phyloP scores from a whole-genome alignment of 192 early-diverging fungal genomes.

The Thamnidium elegans region DNA sequence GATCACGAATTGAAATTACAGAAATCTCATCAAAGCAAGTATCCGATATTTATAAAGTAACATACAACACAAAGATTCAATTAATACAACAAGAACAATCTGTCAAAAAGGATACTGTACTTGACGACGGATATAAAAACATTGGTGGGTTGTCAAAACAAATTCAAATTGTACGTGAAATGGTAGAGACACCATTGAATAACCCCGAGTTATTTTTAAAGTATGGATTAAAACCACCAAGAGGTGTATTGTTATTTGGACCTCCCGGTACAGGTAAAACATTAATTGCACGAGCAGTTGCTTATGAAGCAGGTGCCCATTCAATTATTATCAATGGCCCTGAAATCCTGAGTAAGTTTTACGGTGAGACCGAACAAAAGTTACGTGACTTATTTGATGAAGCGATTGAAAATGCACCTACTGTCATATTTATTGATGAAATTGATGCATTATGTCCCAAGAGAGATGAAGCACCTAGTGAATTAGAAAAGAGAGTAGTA shows the following conservation, averaged over 20 bases:
- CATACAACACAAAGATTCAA: slow-evolving; percentile 16
- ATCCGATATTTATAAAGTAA: slow-evolving; percentile 6
- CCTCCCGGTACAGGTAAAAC: slow-evolving; percentile 98
- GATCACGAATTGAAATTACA: slow-evolving; percentile 40
- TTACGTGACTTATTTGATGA: slow-evolving; percentile 74
- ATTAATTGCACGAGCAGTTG: slow-evolving; percentile 86
- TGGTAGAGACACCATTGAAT: slow-evolving; percentile 77
- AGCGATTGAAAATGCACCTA: slow-evolving; percentile 67
- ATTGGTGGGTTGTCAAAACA: slow-evolving; percentile 83
- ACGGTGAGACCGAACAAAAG: slow-evolving; percentile 92
- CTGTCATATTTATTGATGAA: slow-evolving; percentile 93
- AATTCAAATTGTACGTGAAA: slow-evolving; percentile 70
- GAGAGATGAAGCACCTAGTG: slow-evolving; percentile 74
- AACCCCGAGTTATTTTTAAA: slow-evolving; percentile 69
- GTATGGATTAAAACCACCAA: slow-evolving; percentile 85
- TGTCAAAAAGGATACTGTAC: slow-evolving; percentile 21
- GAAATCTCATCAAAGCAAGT: neutral
- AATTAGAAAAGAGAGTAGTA: slow-evolving; percentile 88
- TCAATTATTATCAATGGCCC: slow-evolving; percentile 89
- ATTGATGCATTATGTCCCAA: slow-evolving; percentile 90
- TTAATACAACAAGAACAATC: slow-evolving; percentile 20
- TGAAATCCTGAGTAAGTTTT: slow-evolving; percentile 85
- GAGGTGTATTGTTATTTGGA: slow-evolving; percentile 85
- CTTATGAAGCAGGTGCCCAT: slow-evolving; percentile 66
- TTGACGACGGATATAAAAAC: slow-evolving; percentile 45